These are phyloP conservation scores for Mrakia blollopis DNA, from an alignment of 768 basidiomycete genomes.

Conservation along the genomic window DNA sequence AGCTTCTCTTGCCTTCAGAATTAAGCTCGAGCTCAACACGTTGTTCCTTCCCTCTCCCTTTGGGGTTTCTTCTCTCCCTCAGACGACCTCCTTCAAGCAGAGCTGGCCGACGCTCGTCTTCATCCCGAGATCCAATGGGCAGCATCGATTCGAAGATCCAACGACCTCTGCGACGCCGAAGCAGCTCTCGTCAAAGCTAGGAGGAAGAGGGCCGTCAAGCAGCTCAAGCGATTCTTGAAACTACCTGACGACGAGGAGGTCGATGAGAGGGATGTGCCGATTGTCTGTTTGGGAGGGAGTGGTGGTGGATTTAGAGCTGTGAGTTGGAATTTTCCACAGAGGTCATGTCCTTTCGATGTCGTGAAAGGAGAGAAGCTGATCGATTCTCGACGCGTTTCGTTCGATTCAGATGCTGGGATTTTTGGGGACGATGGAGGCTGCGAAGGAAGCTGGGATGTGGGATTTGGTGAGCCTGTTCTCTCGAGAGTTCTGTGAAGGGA, in stretches of 20 bases:
- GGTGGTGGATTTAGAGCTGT: slow-evolving; percentile 34
- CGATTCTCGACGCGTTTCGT: background rate
- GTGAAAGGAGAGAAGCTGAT: background rate
- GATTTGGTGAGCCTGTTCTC: slow-evolving; percentile 4
- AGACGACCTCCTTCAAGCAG: slow-evolving; percentile 26
- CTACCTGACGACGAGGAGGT: slow-evolving; percentile 31
- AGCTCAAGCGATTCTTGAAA: slow-evolving; percentile 25
- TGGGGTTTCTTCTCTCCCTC: background rate
- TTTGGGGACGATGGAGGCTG: slow-evolving; percentile 28
- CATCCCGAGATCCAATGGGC: slow-evolving; percentile 31
- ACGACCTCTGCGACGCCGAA: slow-evolving; percentile 30
- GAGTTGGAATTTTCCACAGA: background rate
- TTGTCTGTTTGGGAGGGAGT: slow-evolving; percentile 32
- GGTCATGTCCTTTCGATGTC: background rate
- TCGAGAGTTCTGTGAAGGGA: too few relatives aligned
- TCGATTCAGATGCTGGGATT: slow-evolving; percentile 22
- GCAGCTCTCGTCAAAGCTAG: slow-evolving; percentile 24
- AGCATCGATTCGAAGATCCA: slow-evolving; percentile 15
- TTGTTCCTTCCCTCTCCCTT: background rate
- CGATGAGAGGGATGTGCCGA: slow-evolving; percentile 31
- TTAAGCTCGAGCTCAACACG: background rate
- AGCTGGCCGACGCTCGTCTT: slow-evolving; percentile 26
- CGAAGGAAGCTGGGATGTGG: slow-evolving; percentile 34
- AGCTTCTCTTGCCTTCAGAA: background rate
- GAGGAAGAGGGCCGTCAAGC: slow-evolving; percentile 24